Percentiles rank a stretch among this genome's conserved stretches.
phyloP scores from a whole-genome alignment of 352 stramenopile genomes.

The Phytophthora pinifolia region DNA sequence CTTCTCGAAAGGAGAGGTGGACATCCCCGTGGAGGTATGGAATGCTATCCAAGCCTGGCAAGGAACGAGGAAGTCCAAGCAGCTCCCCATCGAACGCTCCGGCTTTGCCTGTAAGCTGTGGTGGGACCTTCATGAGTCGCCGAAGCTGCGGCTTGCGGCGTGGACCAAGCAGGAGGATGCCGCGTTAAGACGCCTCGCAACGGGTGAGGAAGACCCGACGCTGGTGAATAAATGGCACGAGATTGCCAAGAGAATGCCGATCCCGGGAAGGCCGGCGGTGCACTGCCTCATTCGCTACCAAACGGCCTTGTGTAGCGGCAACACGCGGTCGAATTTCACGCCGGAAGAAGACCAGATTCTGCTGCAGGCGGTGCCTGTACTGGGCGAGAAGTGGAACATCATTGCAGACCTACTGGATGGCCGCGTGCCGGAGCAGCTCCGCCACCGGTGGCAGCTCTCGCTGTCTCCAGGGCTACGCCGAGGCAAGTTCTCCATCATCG shows the following conservation, averaged over 20 bases:
- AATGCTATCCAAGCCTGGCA: slow-evolving; percentile 44
- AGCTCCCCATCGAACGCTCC: slow-evolving; percentile 53
- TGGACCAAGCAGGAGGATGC: slow-evolving; percentile 63
- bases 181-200: slow-evolving; percentile 39
- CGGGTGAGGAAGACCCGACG: slow-evolving; percentile 34
- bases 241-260: slow-evolving; percentile 51
- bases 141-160: slow-evolving; percentile 44
- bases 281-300: slow-evolving; percentile 64
- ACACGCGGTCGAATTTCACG: slow-evolving; percentile 47
- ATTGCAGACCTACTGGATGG: slow-evolving; percentile 78
- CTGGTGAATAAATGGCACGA: slow-evolving; percentile 54
- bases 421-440: slow-evolving; percentile 69
- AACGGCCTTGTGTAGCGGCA: slow-evolving; percentile 45
- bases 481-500: slow-evolving; percentile 73
- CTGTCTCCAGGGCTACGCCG: slow-evolving; percentile 61
- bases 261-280: slow-evolving; percentile 43
- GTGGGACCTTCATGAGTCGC: slow-evolving; percentile 70
- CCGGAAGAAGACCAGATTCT: slow-evolving; percentile 53
- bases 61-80: slow-evolving; percentile 23
- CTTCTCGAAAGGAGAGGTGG: slow-evolving; percentile 15
- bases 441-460: slow-evolving; percentile 73
- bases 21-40: slow-evolving; percentile 51
- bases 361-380: slow-evolving; percentile 52
- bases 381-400: slow-evolving; percentile 81
- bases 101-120: slow-evolving; percentile 75